These are phyloP conservation scores for Helotiales sp. DNA, from an alignment of 2,329 filamentous ascomycete genomes.

Conservation along the genomic window DNA sequence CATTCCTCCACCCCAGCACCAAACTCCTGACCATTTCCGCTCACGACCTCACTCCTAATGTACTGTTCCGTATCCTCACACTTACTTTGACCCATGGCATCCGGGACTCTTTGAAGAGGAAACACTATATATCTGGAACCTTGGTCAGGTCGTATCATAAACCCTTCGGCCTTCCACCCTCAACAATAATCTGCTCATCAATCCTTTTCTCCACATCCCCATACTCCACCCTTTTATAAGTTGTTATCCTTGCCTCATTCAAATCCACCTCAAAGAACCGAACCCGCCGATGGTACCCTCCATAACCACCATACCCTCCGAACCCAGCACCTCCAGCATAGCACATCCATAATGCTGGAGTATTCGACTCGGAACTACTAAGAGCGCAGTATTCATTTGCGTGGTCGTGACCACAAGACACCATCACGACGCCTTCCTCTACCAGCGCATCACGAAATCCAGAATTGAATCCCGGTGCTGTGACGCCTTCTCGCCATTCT, in stretches of 20 bases:
- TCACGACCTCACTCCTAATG: not conserved
- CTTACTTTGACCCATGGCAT: not conserved
- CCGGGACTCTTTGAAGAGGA: too few species aligned
- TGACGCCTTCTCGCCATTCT: conserved; percentile 78
- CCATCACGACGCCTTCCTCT: conserved; percentile 80
- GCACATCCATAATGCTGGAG: conserved; percentile 93
- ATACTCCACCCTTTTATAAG: conserved; percentile 86
- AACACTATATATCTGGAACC: too few species aligned
- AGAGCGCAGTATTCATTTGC: conserved; percentile 95
- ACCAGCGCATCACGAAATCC: conserved; percentile 90
- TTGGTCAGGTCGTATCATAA: too few species aligned
- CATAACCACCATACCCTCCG: conserved; percentile 92
- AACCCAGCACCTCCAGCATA: conserved; percentile 92
- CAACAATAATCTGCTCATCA: conserved; percentile 67
- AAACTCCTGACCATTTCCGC: not conserved
- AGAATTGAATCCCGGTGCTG: conserved; percentile 85
- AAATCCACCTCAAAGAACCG: conserved; percentile 92
- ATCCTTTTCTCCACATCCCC: conserved; percentile 53
- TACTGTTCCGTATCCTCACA: not conserved
- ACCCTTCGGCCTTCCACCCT: conserved; percentile 48
- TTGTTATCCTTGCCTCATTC: conserved; percentile 83
- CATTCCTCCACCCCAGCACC: not conserved
- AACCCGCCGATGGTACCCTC: conserved; percentile 78
- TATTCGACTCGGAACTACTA: conserved; percentile 38
- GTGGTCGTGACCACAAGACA: conserved; percentile 93